A percentile compares a stretch with the other conserved stretches of the same genome.
These are phyloP conservation scores for Coriolopsis trogii DNA, from an alignment of 1,284 basidiomycete species.

Conservation along the genomic window DNA sequence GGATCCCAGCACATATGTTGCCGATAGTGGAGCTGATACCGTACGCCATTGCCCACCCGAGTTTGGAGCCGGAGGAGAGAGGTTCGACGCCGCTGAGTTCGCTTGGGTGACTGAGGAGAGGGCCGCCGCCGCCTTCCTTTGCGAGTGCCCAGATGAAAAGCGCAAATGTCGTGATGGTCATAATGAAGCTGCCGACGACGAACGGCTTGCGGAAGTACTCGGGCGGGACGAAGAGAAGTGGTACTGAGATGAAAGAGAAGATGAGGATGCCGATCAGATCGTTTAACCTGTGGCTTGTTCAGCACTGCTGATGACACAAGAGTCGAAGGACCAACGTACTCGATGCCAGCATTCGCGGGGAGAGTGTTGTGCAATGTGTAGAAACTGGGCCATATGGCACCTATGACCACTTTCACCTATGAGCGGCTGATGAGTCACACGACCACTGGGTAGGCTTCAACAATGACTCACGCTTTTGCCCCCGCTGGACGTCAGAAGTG, in stretches of 20 bases:
- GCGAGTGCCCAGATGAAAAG: conserved; percentile 28
- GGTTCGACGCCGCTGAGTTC: conserved; percentile 16
- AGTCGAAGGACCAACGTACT: neutral
- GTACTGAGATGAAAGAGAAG: conserved; percentile 20
- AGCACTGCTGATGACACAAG: neutral
- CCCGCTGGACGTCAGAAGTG: conserved; percentile 1
- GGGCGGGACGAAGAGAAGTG: conserved; percentile 22
- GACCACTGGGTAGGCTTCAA: neutral
- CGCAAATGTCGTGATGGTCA: conserved; percentile 20
- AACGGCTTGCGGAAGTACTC: conserved; percentile 23
- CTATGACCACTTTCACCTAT: conserved; percentile 21
- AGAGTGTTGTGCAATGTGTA: conserved; percentile 18
- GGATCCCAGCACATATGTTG: conserved; percentile 23
- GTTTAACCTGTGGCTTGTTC: conserved; percentile 5
- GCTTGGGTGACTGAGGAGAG: conserved; percentile 19
- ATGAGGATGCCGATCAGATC: conserved; percentile 21
- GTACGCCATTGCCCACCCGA: conserved; percentile 27
- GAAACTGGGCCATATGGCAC: conserved; percentile 21
- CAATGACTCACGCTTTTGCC: conserved; percentile 14
- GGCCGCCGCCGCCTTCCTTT: conserved; percentile 22
- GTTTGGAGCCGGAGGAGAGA: conserved; percentile 6
- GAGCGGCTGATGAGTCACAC: neutral
- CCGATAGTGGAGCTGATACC: conserved; percentile 27
- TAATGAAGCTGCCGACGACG: conserved; percentile 25
- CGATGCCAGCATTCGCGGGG: conserved; percentile 15